Base-by-base conservation (phyloP, 148 eudicot species). In the Euryodendron excelsum region DNA sequence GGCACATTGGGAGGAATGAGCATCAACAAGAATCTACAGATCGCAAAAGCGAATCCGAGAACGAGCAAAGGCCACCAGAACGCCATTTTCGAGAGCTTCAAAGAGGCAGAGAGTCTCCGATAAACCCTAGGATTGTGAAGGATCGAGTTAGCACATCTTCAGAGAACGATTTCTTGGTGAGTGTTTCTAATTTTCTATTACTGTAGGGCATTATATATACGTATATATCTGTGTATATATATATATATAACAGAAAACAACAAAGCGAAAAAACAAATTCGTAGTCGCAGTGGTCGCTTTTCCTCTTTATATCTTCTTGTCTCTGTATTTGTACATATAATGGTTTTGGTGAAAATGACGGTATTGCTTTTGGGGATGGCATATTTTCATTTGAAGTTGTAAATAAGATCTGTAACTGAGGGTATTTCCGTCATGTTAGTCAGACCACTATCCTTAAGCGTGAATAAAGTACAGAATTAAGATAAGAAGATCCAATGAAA, bases 1-100 rank as follows among this genome's bases (percentile, higher is more conserved):
- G 97, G 97, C 39, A 95, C 96, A 84, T 95, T 95, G 36, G 91
- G 85, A 79, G 99, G 99, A 60, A 95, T 89, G 83, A 95, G 94
- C 97, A 89, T 89, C 31, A 95, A 58, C 23, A 95, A 85, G 71
- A 95, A 85, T 69, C 77, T 93, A 80, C 99, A 95, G 79, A 95
- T 61, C 50, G 86, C 96, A 74, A 85, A 87, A 48, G 97, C 94
- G 48, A 95, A 28, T 7, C 86, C 97, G 36, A 95, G 77, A 41
- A 95, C 97, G 31, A 93, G 5, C 79, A 95, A 69, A 56, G 93
- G 87, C 93, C 92, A 95, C 99, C 94, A 89, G 59, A 91, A 86
- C 87, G 90, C 92, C 99, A 95, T 95, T 84, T 78, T 36, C 7
- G 28, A 1, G 77, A 53, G 64, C 48, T 80, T 66, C 80, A 33